Conservation (phyloP, 139 green algal genomes). For the Coelastrella sp. region DNA sequence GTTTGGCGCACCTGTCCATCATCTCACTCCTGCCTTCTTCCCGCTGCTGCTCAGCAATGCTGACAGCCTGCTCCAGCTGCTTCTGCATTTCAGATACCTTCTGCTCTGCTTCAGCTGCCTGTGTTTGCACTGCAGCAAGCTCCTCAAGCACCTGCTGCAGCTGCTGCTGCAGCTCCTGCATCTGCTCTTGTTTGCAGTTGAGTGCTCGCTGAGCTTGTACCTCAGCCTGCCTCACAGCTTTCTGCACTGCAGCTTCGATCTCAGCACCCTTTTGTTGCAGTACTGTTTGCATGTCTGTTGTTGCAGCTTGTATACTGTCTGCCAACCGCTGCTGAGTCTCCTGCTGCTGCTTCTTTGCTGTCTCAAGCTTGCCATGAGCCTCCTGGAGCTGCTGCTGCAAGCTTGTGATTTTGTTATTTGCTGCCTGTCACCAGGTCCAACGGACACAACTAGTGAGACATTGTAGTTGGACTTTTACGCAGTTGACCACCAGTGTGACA, state of each 20-base stretch:
- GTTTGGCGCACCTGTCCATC: neutral
- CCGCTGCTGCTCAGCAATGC: neutral
- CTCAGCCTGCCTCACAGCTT: neutral
- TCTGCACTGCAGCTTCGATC: neutral
- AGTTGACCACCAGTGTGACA: too few species aligned
- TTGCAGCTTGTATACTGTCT: constrained; percentile 9
- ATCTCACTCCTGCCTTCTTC: neutral
- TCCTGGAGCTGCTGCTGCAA: constrained; percentile 31
- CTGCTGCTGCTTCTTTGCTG: constrained; percentile 2
- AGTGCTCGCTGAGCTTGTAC: neutral
- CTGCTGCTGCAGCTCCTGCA: constrained; percentile 30
- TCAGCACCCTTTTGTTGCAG: neutral
- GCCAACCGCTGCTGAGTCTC: constrained; percentile 22
- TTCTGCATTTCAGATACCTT: constrained; percentile 15
- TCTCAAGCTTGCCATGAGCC: neutral
- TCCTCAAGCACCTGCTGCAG: neutral
- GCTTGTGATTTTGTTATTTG: neutral
- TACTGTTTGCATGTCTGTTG: neutral
- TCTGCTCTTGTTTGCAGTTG: constrained; percentile 22
- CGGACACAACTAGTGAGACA: too few species aligned
- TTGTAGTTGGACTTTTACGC: too few species aligned
- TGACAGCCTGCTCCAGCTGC: neutral
- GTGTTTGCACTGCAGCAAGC: neutral
- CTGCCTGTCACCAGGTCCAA: neutral
- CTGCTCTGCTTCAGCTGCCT: neutral